Base-by-base conservation (phyloP, 305 asterid genomes). In the Fraxinus paxiana region DNA sequence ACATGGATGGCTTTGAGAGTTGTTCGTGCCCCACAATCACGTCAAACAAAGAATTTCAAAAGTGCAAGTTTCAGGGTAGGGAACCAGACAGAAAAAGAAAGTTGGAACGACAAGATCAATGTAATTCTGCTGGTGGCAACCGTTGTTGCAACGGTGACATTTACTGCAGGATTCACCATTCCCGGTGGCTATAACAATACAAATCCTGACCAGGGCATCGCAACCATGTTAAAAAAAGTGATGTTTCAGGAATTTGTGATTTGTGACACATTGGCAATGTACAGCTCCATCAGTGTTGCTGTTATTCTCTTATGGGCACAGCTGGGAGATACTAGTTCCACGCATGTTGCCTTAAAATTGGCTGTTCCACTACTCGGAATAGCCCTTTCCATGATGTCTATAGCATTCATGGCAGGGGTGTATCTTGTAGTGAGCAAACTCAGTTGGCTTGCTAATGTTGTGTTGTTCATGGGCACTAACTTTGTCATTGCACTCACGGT, bases 291-390 rank as follows among this genome's bases (percentile, higher is more conserved):
- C 80, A 80, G 86, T 8, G 90, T 88, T 77, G 88, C 77, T 37
- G 85, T 87, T 74, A 82, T 80, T 26, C 88, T 87, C 81, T 48
- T 86, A 67, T 87, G 91, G 93, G 91, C 91, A 59, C 93, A 90
- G 78, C n/a, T 87, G 75, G 91, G 91, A 24, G 90, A 87, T 77
- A 85, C 86, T 22, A 85, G 78, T 43, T 73, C 87, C 77, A 86
- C 77, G 81, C 85, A 67, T 0, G 20, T 80, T 28, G 92, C 91
- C 76, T 54, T 88, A 26, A 90, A 83, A 51, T 54, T 81, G 18
- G 87, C 90, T 24, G 26, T 87, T 77, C 88, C 90, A 38, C 82
- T 88, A 26, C 80, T 87, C 28, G 93, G 91, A 59, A 41, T 87
- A 77, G 85, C 93, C 46, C 90, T 90, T 20, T 73, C 84, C 33